Evolutionary conservation across 2,329 filamentous ascomycete genomes (phyloP).

Genomic region (Bipolaris zeicola): DNA sequence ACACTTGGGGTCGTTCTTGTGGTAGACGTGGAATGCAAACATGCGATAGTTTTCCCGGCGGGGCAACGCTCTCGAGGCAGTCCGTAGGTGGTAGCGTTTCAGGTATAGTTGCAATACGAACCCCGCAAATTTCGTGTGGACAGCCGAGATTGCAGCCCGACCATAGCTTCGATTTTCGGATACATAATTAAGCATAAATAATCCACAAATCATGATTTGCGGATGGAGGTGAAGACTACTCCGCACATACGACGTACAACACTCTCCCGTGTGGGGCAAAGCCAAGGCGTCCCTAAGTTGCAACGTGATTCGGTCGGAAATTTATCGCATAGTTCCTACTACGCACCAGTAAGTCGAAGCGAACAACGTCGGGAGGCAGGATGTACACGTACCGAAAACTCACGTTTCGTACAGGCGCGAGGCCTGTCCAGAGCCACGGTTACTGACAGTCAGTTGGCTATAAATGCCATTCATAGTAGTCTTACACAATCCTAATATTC

Average conservation of each 20-base stretch:
- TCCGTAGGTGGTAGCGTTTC: not conserved
- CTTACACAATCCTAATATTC: too few species aligned
- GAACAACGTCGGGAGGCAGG: not conserved
- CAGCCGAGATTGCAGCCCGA: not conserved
- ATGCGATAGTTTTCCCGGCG: constrained; percentile 1
- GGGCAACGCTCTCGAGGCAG: not conserved
- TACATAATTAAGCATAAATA: constrained; percentile 1
- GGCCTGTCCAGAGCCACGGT: too few species aligned
- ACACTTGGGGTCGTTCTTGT: not conserved
- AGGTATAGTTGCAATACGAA: constrained; percentile 3
- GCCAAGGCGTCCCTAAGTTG: not conserved
- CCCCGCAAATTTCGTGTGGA: constrained; percentile 1
- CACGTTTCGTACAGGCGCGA: too few species aligned
- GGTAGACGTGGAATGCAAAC: not conserved
- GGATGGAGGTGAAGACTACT: not conserved
- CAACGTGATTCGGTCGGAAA: not conserved
- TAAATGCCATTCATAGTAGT: too few species aligned
- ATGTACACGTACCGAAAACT: not conserved
- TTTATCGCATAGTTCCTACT: not conserved
- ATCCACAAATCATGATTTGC: constrained; percentile 3
- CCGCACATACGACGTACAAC: not conserved
- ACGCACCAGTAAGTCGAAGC: not conserved
- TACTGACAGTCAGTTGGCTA: too few species aligned
- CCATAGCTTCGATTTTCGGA: not conserved
- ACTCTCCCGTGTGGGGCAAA: not conserved